Base-by-base conservation (phyloP, 2,329 filamentous ascomycete species). In the Aspergillus brasiliensis region DNA sequence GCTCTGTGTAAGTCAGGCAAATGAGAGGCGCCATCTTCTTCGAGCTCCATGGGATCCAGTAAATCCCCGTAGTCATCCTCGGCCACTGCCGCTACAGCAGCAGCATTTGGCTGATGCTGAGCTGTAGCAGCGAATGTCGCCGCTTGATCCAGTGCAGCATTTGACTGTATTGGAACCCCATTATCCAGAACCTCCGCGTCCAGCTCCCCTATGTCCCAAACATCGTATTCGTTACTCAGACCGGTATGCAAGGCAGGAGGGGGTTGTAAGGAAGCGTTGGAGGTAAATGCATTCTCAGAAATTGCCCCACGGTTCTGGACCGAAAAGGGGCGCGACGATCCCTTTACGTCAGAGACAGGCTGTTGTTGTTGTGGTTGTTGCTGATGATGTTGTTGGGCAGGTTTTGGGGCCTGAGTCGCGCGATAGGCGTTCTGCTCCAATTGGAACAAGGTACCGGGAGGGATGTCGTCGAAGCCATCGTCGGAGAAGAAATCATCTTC, bases 401-500 rank as follows among this genome's bases (percentile, higher is more conserved):
- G 64, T 19, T 68, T 71, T 49, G 75, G 64, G 17, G 65, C 69
- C 64, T 79, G 79, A 2, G 77, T 80, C n/a, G 78, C 77, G 60
- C 71, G 71, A 55, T 74, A 74, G n/a, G 79, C 80, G 67, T 76
- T 71, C 59, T 81, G 73, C 65, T 82, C 80, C 42, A 82, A 70
- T 65, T 79, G 72, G 60, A 77, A 70, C 52, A 80, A 67, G 19
- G 78, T 76, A 56, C 77, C 70, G 27, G 76, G 71, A 47, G 78
- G 75, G 56, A 82, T 71, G 59, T 75, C 75, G 60, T 80, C 80
- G 66, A 80, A 77, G 62, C 74, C 75, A 62, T 80, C 77, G 65
- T 81, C 79, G 59, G 78, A 81, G 70, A 81, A 80, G 67, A 76
- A 76, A 59, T 80, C 78, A 70, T 81, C 77, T 68, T 79, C 78